Base-by-base conservation (phyloP, 2,329 filamentous ascomycete genomes). In the Fusarium poae region DNA sequence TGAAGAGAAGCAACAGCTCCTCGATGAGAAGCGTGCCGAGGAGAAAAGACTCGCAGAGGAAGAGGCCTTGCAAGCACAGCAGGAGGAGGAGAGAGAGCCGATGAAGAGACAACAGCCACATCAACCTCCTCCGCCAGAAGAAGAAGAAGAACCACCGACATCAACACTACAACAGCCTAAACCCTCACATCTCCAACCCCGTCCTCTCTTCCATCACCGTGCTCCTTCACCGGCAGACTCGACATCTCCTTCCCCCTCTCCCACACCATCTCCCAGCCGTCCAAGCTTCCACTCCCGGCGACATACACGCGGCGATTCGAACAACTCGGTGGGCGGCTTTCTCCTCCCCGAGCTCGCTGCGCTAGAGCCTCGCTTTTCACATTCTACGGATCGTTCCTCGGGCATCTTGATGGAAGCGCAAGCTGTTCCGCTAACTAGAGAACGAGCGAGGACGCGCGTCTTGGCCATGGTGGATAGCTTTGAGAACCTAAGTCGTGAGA, bases 381-480 rank as follows among this genome's bases (percentile, higher is more conserved):
- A 78, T 58, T 75, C 72, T 9, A 76, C 78, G 2, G 74, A 77
- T 16, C 72, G 75, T 15, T 73, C 74, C 20, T 78, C 77, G 12
- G 76, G 79, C 35, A 77, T 77, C 18, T 65, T 82, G 29, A 79
- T 81, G 49, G 83, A 81, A 21, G 85, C 85, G 5, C 80, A 86
- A 73, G 82, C 80, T n/a, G 78, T 86, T 51, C 76, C 76, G 42
- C 65, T 82, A 23, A 71, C 67, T 29, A 64, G 73, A 23, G 79
- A 82, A 68, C 76, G 76, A 60, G 80, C 83, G 12, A 74, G 78
- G 67, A 83, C 82, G 16, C 76, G 81, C 35, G 86, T 89, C 29
- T 74, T 86, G 46, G 80, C 82, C 45, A 87, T 89, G 85, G 85
- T 89, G 39, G 81, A 88, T 71, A 82, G 78, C 61, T 81, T 88